phyloP scores from a whole-genome alignment of 1,284 basidiomycete species.

The Cryptococcus maquisensis region DNA sequence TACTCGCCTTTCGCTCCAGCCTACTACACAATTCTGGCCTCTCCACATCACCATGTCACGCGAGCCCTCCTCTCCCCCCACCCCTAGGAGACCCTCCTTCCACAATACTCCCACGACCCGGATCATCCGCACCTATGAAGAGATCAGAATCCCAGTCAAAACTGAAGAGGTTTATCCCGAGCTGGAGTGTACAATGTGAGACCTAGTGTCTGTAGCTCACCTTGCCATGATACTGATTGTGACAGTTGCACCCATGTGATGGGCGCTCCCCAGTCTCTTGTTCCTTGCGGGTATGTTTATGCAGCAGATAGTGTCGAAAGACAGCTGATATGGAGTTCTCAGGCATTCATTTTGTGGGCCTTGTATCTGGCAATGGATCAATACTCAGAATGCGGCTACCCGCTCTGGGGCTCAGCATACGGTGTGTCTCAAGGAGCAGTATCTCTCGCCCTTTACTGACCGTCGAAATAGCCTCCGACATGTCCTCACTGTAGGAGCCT shows the following conservation, averaged over 20 bases:
- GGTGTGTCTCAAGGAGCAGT: slow-evolving; percentile 2
- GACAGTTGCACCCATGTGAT: slow-evolving; percentile 31
- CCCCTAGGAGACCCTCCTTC: slow-evolving; percentile 1
- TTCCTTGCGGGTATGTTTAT: slow-evolving; percentile 34
- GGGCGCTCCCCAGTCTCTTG: slow-evolving; percentile 30
- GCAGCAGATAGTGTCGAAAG: background rate
- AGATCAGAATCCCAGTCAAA: slow-evolving; percentile 25
- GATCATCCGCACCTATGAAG: slow-evolving; percentile 35
- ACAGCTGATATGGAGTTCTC: background rate
- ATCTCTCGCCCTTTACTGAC: background rate
- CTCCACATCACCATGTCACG: background rate
- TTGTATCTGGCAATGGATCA: slow-evolving; percentile 37
- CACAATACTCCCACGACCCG: slow-evolving; percentile 2
- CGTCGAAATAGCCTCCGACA: slow-evolving; percentile 17
- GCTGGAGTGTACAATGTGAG: slow-evolving; percentile 37
- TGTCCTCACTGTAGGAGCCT: slow-evolving; percentile 34
- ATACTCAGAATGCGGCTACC: slow-evolving; percentile 17
- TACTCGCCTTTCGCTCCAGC: no score
- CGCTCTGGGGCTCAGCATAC: no score
- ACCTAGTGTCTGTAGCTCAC: background rate
- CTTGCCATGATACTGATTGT: slow-evolving; percentile 6
- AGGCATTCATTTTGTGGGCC: slow-evolving; percentile 39
- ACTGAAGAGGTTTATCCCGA: slow-evolving; percentile 38
- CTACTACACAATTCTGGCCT: background rate
- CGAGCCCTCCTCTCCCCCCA: slow-evolving; percentile 2